Evolutionary conservation across 2,329 filamentous ascomycete genomes (phyloP).

Genomic region (Beauveria varroae): DNA sequence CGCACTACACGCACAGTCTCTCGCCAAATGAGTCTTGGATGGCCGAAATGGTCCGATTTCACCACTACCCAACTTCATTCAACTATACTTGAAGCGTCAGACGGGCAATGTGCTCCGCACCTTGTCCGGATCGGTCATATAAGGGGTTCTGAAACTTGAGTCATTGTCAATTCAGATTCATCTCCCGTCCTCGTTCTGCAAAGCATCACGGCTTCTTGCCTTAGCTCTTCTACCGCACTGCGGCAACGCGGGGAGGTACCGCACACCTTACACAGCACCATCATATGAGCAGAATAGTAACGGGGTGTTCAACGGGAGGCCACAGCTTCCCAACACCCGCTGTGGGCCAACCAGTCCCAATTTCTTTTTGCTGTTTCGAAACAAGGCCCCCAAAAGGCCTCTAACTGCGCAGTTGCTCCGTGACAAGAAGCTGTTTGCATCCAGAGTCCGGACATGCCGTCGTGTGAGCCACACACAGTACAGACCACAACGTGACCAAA

Average conservation of each 20-base stretch:
- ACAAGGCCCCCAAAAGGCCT: conserved; percentile 2
- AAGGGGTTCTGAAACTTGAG: neutral
- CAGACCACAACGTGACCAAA: neutral
- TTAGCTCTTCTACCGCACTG: neutral
- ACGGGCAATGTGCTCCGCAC: too few relatives aligned
- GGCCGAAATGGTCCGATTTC: conserved; percentile 1
- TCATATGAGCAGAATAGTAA: neutral
- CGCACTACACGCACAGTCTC: neutral
- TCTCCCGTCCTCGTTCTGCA: neutral
- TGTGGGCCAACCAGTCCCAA: neutral
- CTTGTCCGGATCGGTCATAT: neutral
- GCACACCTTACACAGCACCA: neutral
- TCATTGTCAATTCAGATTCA: neutral
- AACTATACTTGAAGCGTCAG: too few relatives aligned
- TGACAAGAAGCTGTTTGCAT: neutral
- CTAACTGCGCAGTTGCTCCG: neutral
- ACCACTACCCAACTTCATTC: neutral
- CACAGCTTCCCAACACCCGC: neutral
- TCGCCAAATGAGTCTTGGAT: neutral
- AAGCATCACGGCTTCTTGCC: neutral
- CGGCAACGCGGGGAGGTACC: neutral
- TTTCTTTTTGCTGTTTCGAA: neutral
- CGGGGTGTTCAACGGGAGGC: neutral
- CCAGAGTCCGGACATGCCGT: conserved; percentile 1
- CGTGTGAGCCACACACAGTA: neutral